These are phyloP conservation scores for Pyrenopolyporus hunteri DNA, from an alignment of 495 filamentous ascomycete species.

Conservation along the genomic window DNA sequence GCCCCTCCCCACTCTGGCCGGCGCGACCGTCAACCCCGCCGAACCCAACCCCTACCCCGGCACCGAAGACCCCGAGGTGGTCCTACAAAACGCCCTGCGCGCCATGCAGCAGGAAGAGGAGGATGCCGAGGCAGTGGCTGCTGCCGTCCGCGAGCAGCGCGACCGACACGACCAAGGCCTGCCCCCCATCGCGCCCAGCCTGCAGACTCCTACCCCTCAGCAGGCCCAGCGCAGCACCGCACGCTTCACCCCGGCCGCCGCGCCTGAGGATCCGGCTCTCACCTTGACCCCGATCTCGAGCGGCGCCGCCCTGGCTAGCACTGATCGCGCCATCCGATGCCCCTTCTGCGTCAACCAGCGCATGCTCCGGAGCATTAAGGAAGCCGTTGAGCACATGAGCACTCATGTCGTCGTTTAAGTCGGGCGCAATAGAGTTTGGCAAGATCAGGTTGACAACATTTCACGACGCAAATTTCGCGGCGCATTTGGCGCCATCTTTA, in stretches of 20 bases:
- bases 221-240: slow-evolving; percentile 14
- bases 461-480: too few species aligned
- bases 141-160: slow-evolving; percentile 51
- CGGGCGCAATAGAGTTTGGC: slow-evolving; percentile 13
- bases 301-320: slow-evolving; percentile 47
- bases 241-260: slow-evolving; percentile 37
- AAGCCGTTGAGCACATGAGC: slow-evolving; percentile 64
- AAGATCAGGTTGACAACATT: background rate
- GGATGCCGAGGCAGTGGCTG: slow-evolving; percentile 55
- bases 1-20: slow-evolving; percentile 33
- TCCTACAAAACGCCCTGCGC: slow-evolving; percentile 56
- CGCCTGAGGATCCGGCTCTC: slow-evolving; percentile 44
- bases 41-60: slow-evolving; percentile 36
- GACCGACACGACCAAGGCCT: slow-evolving; percentile 53
- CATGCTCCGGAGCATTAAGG: slow-evolving; percentile 62
- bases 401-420: slow-evolving; percentile 60
- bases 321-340: slow-evolving; percentile 58
- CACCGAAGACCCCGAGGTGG: slow-evolving; percentile 56
- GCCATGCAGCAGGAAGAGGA: slow-evolving; percentile 57
- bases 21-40: slow-evolving; percentile 31
- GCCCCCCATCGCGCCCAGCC: slow-evolving; percentile 41
- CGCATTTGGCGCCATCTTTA: background rate
- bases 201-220: slow-evolving; percentile 35
- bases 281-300: slow-evolving; percentile 58
- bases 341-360: slow-evolving; percentile 63